Evolutionary conservation across 768 basidiomycete species (phyloP).

Genomic region (Dictyophora rubrovolvata): DNA sequence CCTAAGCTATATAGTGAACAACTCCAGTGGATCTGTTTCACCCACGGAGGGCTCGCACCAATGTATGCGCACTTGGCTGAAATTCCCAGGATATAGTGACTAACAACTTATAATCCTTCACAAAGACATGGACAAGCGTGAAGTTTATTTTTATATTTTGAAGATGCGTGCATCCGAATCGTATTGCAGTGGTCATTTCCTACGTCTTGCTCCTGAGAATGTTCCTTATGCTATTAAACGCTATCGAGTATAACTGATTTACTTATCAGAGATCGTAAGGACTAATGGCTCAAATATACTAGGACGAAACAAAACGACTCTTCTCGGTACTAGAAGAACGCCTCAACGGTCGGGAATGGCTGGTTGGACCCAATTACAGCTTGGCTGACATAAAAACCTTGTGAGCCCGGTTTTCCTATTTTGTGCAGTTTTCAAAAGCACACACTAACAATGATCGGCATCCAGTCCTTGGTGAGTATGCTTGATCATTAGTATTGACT

Average conservation of each 20-base stretch:
- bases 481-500: too few relatives aligned
- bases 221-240: conserved; percentile 34
- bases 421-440: too few relatives aligned
- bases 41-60: neutral
- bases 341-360: conserved; percentile 60
- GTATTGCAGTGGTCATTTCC: conserved; percentile 46
- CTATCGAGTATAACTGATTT: conserved; percentile 20
- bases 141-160: neutral
- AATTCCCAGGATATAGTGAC: neutral
- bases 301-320: conserved; percentile 62
- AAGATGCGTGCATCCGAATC: neutral
- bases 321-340: conserved; percentile 77
- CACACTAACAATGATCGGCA: neutral
- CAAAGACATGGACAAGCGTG: neutral
- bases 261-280: neutral
- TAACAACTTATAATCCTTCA: neutral
- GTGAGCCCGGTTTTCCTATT: too few relatives aligned
- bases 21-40: conserved; percentile 30
- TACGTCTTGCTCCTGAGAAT: conserved; percentile 50
- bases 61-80: neutral
- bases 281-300: neutral
- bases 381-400: neutral
- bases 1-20: conserved; percentile 19
- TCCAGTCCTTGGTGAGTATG: too few relatives aligned
- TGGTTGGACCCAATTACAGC: conserved; percentile 44